Evolutionary conservation across 1,284 basidiomycete species (phyloP).

Genomic region (Lentinus polychrous): DNA sequence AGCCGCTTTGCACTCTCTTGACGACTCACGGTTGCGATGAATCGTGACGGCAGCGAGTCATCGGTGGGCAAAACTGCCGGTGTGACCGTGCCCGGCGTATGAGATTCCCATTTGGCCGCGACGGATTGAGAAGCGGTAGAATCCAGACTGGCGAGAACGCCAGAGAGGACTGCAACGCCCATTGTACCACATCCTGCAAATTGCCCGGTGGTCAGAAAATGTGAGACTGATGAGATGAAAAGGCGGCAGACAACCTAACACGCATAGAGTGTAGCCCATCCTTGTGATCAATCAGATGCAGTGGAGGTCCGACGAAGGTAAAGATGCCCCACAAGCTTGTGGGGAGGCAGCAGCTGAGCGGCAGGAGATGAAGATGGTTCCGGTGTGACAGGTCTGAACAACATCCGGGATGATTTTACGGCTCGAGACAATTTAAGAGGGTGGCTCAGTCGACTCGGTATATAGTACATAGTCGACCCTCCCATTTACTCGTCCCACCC

Average conservation of each 20-base stretch:
- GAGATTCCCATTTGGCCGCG: conserved; percentile 67
- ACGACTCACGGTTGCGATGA: conserved; percentile 85
- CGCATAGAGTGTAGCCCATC: conserved; percentile 60
- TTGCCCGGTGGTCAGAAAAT: conserved; percentile 10
- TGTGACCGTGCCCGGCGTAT: conserved; percentile 79
- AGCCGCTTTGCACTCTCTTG: conserved; percentile 75
- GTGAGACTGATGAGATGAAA: conserved; percentile 4
- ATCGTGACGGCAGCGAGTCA: conserved; percentile 68
- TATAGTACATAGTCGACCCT: background rate
- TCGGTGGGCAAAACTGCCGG: conserved; percentile 54
- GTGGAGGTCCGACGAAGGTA: conserved; percentile 2
- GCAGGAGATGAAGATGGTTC: conserved; percentile 1
- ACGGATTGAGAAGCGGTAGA: conserved; percentile 30
- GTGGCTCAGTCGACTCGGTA: background rate
- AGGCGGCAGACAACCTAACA: conserved; percentile 37
- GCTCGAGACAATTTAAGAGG: conserved; percentile 1
- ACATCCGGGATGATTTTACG: background rate
- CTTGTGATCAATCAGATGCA: conserved; percentile 11
- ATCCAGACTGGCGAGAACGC: conserved; percentile 73
- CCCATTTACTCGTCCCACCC: background rate
- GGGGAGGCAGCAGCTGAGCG: background rate
- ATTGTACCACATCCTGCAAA: conserved; percentile 94
- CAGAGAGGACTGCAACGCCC: conserved; percentile 94
- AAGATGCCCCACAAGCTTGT: background rate
- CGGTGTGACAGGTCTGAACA: background rate